Percentiles rank a stretch among this genome's conserved stretches.
Conservation (phyloP, 768 basidiomycete species). For the Psilocybe azurescens region DNA sequence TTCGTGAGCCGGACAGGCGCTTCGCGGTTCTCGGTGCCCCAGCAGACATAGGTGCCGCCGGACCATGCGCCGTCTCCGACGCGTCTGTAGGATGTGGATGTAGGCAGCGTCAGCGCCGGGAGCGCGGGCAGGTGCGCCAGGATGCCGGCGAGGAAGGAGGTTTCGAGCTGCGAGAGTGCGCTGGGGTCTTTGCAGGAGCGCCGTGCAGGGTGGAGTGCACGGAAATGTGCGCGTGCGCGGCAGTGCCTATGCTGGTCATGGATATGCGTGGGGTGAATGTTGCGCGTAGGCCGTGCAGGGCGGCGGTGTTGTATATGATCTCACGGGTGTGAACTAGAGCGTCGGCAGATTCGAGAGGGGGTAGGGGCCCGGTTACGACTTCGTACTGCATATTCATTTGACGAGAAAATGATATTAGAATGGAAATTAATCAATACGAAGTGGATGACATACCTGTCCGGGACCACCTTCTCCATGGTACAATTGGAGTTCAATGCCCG, state of each 20-base stretch:
- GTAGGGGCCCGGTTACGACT: constrained; percentile 67
- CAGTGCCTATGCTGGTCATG: constrained; percentile 51
- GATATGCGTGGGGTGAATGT: constrained; percentile 68
- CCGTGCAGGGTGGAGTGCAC: constrained; percentile 45
- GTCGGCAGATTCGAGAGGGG: constrained; percentile 71
- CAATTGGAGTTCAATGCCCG: constrained; percentile 67
- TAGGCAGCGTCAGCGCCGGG: constrained; percentile 63
- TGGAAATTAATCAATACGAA: no score
- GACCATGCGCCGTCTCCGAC: constrained; percentile 71
- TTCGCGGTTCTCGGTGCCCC: constrained; percentile 77
- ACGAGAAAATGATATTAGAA: not conserved
- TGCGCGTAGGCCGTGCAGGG: constrained; percentile 66
- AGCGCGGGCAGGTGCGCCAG: constrained; percentile 63
- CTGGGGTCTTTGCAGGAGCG: constrained; percentile 21
- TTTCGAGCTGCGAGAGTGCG: constrained; percentile 49
- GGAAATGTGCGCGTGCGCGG: constrained; percentile 70
- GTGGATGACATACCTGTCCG: constrained; percentile 35
- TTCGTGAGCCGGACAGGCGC: constrained; percentile 64
- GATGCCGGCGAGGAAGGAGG: constrained; percentile 65
- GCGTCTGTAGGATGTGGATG: constrained; percentile 65
- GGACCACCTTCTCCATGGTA: constrained; percentile 75
- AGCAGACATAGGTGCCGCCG: constrained; percentile 72
- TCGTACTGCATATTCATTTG: constrained; percentile 51
- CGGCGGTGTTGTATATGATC: constrained; percentile 68
- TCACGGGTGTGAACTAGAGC: constrained; percentile 70